A percentile compares a stretch with the other conserved stretches of the same genome.
Conservation (phyloP, 768 basidiomycete species). For the Mrakia gelida region DNA sequence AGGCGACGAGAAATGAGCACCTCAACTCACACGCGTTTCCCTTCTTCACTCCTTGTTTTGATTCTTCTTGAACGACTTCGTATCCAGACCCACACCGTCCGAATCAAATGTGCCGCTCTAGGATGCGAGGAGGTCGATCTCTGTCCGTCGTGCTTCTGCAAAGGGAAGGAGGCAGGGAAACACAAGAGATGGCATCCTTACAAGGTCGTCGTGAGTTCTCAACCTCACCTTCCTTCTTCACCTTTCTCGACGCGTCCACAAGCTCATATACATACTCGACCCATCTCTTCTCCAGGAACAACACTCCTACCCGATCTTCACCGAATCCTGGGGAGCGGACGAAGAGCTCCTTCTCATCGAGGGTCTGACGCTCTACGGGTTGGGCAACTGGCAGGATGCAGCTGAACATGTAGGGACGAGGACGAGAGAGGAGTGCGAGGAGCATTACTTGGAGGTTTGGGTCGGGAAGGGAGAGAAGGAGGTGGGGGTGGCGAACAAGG, state of each 20-base stretch:
- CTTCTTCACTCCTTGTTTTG: not conserved
- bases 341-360: slow-evolving; percentile 89
- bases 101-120: slow-evolving; percentile 82
- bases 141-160: slow-evolving; percentile 86
- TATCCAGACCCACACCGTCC: slow-evolving; percentile 73
- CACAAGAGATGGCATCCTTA: slow-evolving; percentile 86
- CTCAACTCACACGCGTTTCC: not conserved
- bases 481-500: not conserved
- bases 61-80: not conserved
- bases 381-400: slow-evolving; percentile 96
- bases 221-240: not conserved
- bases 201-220: slow-evolving; percentile 71
- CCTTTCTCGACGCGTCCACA: no score
- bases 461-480: slow-evolving; percentile 9
- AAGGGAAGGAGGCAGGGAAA: slow-evolving; percentile 78
- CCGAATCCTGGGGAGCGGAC: slow-evolving; percentile 94
- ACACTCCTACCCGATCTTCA: slow-evolving; percentile 93
- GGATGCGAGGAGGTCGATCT: slow-evolving; percentile 77
- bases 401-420: slow-evolving; percentile 88
- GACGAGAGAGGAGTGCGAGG: slow-evolving; percentile 86
- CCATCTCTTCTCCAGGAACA: slow-evolving; percentile 60
- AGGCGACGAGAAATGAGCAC: not conserved
- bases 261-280: not conserved
- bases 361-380: slow-evolving; percentile 76
- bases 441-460: slow-evolving; percentile 79